phyloP scores from a whole-genome alignment of 2,329 filamentous ascomycete genomes.

The Corynespora cassiicola region DNA sequence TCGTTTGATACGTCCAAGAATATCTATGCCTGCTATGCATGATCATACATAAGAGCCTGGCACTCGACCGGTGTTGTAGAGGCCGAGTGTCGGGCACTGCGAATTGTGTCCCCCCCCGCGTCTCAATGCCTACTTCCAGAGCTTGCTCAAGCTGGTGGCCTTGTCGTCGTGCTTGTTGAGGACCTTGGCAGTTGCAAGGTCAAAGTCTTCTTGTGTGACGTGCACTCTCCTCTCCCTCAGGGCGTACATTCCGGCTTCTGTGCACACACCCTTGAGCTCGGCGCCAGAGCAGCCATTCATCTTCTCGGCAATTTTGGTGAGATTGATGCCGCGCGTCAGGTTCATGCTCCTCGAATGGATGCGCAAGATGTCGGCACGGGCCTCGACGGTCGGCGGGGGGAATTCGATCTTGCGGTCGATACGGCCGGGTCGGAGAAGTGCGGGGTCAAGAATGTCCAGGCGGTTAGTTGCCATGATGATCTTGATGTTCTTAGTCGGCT shows the following conservation, averaged over 20 bases:
- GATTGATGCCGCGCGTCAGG: constrained; percentile 93
- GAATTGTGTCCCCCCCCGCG: background rate
- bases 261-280: constrained; percentile 98
- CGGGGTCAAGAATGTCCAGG: constrained; percentile 95
- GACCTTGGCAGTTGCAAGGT: constrained; percentile 97
- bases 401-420: constrained; percentile 99
- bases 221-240: constrained; percentile 94
- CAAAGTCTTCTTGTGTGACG: constrained; percentile 98
- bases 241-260: constrained; percentile 98
- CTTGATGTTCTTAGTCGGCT: constrained; percentile 99
- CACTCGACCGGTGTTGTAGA: constrained; percentile 4
- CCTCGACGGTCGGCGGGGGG: constrained; percentile 94
- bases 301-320: constrained; percentile 99
- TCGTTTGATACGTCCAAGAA: constrained; percentile 13
- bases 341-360: constrained; percentile 99
- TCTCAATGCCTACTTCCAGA: constrained; percentile 70
- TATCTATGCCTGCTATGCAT: constrained; percentile 19
- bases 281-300: constrained; percentile 99
- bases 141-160: constrained; percentile 86
- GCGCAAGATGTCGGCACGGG: constrained; percentile 93
- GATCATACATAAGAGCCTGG: constrained; percentile 16
- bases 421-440: constrained; percentile 90
- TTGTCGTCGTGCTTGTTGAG: constrained; percentile 99
- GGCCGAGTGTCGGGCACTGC: constrained; percentile 2
- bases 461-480: constrained; percentile 99